Base-by-base conservation (phyloP, 1,284 basidiomycete species). In the Rhodotorula sp. region DNA sequence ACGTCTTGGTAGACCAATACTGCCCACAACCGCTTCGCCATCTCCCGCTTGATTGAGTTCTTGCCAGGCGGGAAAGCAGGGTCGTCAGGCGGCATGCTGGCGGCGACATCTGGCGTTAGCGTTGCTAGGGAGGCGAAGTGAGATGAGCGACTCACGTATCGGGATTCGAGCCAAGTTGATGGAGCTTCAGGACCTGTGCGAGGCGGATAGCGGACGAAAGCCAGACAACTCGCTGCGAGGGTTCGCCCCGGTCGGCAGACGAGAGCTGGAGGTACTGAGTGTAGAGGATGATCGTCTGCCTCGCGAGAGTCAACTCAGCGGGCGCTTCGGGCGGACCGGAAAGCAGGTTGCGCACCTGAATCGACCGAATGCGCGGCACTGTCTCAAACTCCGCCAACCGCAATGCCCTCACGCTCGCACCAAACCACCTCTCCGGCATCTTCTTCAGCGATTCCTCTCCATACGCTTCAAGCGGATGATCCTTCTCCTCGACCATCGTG, bases 41-140 rank as follows among this genome's bases (percentile, higher is more conserved):
- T 70, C 46, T 77, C 75, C 8, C 76, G 59, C 58, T 77, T 77
- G 53, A 76, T 51, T 46, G 66, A 66, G 64, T 73, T 76, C 64
- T 68, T 65, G 13, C 76, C 76, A 0, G 76, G 76, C 18, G 76
- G 76, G 48, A 69, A 76, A 0, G 76, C 75, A 5, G 73, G 71
- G 59, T 77, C 76, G 54, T 77, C 76, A 0, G 68, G 65, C 24
- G 76, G 76, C 71, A 75, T 76, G 4, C 67, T 76, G 62, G 16
- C 11, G 3, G 16, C 15, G 8, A 7, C 4, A 18, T n/a, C 8
- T 40, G 15, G 10, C 0, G 16, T 10, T 9, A 8, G 4, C 1
- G 11, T 13, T 1, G 11, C 31, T n/a, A n/a, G n/a, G n/a, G 18
- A 30, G 4, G 52, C 8, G 11, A 13, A n/a, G n/a, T 20, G 16